Conservation (phyloP, 148 eudicot species). For the Pouteria glomerata region DNA sequence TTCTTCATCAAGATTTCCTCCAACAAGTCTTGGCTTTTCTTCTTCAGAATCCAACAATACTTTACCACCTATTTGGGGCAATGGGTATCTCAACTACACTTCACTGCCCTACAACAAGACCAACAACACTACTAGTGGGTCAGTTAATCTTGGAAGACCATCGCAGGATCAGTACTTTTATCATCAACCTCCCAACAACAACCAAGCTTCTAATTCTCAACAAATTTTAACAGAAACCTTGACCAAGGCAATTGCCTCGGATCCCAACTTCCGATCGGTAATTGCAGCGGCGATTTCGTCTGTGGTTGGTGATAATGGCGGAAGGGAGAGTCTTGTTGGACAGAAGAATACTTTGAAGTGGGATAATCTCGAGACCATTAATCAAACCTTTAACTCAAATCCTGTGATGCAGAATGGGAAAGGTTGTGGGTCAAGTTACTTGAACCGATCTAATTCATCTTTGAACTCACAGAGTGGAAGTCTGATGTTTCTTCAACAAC, state of each 20-base stretch:
- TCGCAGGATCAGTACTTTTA: conserved; percentile 24
- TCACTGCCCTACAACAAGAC: conserved; percentile 24
- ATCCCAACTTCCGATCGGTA: conserved; percentile 67
- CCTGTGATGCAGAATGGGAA: conserved; percentile 4
- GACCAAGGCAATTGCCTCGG: conserved; percentile 60
- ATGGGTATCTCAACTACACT: conserved; percentile 33
- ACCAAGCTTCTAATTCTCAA: conserved; percentile 29
- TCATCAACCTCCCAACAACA: conserved; percentile 15
- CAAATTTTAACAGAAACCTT: conserved; percentile 62
- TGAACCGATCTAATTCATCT: conserved; percentile 18
- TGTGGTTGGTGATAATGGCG: conserved; percentile 39
- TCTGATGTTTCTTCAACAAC: conserved; percentile 26
- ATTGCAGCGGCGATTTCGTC: conserved; percentile 71
- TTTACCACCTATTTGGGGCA: conserved; percentile 39
- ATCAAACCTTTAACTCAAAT: conserved; percentile 7
- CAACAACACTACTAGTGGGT: conserved; percentile 13
- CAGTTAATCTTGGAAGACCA: conserved; percentile 34
- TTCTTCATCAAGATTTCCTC: conserved; percentile 25
- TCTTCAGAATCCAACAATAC: conserved; percentile 34
- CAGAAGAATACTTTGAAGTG: conserved; percentile 15
- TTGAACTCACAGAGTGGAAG: conserved; percentile 21
- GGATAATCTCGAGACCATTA: conserved; percentile 7
- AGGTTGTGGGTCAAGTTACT: conserved; percentile 16
- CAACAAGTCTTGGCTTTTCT: conserved; percentile 51
- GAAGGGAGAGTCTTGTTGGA: conserved; percentile 12